Conservation (phyloP, 768 basidiomycete genomes). For the Lentinula guzmanii region DNA sequence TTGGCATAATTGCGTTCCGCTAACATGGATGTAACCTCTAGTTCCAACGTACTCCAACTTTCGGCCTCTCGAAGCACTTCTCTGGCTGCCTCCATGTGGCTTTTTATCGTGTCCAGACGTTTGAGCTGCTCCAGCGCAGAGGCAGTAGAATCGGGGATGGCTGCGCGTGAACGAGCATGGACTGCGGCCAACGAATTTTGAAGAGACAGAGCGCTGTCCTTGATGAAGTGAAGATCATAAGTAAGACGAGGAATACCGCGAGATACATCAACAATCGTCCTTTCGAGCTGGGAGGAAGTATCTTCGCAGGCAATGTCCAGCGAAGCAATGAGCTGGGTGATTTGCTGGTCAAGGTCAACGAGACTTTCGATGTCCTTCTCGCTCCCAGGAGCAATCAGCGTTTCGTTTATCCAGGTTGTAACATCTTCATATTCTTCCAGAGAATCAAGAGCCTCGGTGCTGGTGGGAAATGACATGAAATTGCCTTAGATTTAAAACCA, state of each 20-base stretch:
- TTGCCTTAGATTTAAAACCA: neutral
- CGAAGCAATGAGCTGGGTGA: slow-evolving; percentile 70
- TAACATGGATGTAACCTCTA: slow-evolving; percentile 85
- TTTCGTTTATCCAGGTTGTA: slow-evolving; percentile 68
- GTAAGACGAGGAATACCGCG: slow-evolving; percentile 85
- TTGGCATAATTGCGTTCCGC: slow-evolving; percentile 75
- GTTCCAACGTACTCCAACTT: slow-evolving; percentile 92
- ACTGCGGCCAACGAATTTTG: slow-evolving; percentile 62
- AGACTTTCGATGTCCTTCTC: slow-evolving; percentile 34
- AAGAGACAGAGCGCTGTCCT: slow-evolving; percentile 79
- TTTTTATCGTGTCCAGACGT: slow-evolving; percentile 76
- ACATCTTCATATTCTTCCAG: slow-evolving; percentile 59
- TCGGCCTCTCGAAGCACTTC: slow-evolving; percentile 93
- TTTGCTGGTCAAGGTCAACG: slow-evolving; percentile 60
- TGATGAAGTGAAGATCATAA: slow-evolving; percentile 97
- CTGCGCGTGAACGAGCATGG: slow-evolving; percentile 44
- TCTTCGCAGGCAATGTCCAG: slow-evolving; percentile 87
- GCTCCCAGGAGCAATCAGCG: slow-evolving; percentile 33
- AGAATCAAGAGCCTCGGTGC: slow-evolving; percentile 43
- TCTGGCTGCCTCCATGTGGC: slow-evolving; percentile 81
- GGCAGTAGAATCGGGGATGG: slow-evolving; percentile 52
- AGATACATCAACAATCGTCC: slow-evolving; percentile 88
- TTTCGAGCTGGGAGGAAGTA: slow-evolving; percentile 81
- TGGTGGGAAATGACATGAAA: slow-evolving; percentile 18
- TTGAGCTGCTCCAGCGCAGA: slow-evolving; percentile 72